Evolutionary conservation across 257 asterid genomes (phyloP).

Genomic region (Solanum piurae): DNA sequence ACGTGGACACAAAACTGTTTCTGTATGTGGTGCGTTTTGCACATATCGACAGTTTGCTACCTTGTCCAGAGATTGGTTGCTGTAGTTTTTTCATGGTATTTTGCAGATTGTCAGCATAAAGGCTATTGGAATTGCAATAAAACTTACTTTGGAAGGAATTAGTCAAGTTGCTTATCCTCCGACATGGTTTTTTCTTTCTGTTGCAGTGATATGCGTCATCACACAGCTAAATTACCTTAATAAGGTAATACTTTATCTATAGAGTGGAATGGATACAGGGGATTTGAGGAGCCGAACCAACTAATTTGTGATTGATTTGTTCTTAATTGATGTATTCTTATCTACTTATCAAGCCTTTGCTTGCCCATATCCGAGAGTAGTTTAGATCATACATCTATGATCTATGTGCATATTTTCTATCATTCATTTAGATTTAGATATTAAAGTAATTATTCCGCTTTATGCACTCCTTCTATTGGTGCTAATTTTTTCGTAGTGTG

Average conservation of each 20-base stretch:
- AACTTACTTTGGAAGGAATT: constrained; percentile 9
- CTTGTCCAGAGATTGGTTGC: neutral
- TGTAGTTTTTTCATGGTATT: neutral
- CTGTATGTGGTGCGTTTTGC: neutral
- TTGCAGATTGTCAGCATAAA: constrained; percentile 11
- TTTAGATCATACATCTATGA: neutral
- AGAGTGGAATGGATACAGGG: neutral
- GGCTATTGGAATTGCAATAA: constrained; percentile 12
- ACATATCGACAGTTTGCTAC: neutral
- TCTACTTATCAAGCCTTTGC: neutral
- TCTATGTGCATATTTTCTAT: neutral
- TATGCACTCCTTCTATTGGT: neutral
- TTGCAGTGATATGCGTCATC: constrained; percentile 5
- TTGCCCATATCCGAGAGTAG: neutral
- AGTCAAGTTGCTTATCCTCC: constrained; percentile 8
- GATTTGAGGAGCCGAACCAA: neutral
- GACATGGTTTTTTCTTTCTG: constrained; percentile 9
- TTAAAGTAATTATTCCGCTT: neutral
- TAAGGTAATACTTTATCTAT: constrained; percentile 2
- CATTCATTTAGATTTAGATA: neutral
- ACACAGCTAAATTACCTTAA: constrained; percentile 14
- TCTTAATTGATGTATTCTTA: neutral
- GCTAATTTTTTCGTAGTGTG: neutral
- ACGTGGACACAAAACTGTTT: neutral
- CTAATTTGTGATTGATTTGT: neutral